Evolutionary conservation across 2,329 filamentous ascomycete species (phyloP).

Genomic region (Aspergillus carbonarius): DNA sequence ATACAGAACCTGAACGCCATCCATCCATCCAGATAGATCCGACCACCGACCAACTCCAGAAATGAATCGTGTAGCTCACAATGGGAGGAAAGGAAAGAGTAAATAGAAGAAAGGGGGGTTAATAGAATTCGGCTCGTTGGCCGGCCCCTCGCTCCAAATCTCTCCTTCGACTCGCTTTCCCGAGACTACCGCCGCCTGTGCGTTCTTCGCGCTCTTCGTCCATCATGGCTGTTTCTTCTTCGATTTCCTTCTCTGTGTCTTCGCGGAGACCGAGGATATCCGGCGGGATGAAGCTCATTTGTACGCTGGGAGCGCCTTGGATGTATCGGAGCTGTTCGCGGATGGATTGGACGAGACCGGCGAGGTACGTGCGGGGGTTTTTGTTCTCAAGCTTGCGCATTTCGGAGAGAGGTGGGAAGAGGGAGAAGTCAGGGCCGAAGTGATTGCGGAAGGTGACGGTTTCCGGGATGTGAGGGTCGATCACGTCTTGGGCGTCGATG

Average conservation of each 20-base stretch:
- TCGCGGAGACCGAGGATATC: constrained; percentile 62
- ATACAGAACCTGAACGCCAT: not conserved
- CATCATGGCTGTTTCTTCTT: constrained; percentile 41
- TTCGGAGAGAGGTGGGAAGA: constrained; percentile 86
- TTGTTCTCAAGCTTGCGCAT: constrained; percentile 67
- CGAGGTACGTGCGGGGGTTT: constrained; percentile 73
- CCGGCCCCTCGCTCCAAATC: not conserved
- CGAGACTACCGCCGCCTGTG: constrained; percentile 29
- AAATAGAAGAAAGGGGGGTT: not conserved
- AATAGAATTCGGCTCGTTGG: not conserved
- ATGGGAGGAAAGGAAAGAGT: not conserved
- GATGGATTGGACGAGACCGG: constrained; percentile 73
- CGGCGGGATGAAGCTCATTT: constrained; percentile 76
- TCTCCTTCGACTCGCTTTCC: constrained; percentile 1
- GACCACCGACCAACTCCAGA: not conserved
- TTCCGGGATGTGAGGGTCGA: constrained; percentile 71
- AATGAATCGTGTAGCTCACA: not conserved
- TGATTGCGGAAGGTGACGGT: constrained; percentile 84
- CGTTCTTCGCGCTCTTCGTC: constrained; percentile 44
- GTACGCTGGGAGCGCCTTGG: constrained; percentile 79
- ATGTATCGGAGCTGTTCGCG: constrained; percentile 86
- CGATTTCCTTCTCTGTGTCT: constrained; percentile 49
- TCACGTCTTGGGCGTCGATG: constrained; percentile 69
- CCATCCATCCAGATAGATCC: not conserved
- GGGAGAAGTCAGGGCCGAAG: constrained; percentile 80